Conservation (phyloP, 192 early-diverging fungal species). For the Phycomyces nitens region DNA sequence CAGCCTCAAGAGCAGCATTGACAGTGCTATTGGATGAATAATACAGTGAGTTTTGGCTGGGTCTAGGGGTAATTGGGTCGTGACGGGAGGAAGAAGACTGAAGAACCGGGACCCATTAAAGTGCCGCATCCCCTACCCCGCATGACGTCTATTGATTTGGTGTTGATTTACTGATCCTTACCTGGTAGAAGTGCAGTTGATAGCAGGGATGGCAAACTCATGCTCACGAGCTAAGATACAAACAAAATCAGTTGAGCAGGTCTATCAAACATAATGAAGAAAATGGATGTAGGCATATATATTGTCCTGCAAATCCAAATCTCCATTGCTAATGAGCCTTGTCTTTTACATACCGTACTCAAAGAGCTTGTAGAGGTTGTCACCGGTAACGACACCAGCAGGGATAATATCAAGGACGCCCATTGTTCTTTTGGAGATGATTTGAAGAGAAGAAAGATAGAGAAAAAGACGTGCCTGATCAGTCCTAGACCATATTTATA, state of each 20-base stretch:
- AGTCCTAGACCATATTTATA: too few species aligned
- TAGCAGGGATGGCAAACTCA: conserved; percentile 91
- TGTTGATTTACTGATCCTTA: not conserved
- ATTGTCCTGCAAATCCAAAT: too few species aligned
- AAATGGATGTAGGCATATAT: too few species aligned
- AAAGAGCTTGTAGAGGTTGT: conserved; percentile 83
- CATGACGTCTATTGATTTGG: too few species aligned
- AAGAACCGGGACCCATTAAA: too few species aligned
- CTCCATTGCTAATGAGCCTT: too few species aligned
- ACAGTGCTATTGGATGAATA: conserved; percentile 50
- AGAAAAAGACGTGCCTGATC: not conserved
- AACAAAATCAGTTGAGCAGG: not conserved
- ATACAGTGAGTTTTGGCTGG: not conserved
- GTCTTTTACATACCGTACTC: conserved; percentile 48
- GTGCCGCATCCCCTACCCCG: too few species aligned
- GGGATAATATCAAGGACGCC: conserved; percentile 82
- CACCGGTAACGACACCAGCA: conserved; percentile 90
- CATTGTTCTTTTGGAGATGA: conserved; percentile 44
- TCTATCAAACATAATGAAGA: too few species aligned
- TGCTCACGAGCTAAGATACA: conserved; percentile 56
- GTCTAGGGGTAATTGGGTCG: not conserved
- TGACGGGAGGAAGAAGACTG: too few species aligned
- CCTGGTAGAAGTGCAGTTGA: conserved; percentile 92
- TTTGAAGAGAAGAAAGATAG: not conserved
- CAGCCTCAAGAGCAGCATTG: conserved; percentile 93